Conservation (phyloP, 805 yeast genomes). For the Spathaspora sp. region DNA sequence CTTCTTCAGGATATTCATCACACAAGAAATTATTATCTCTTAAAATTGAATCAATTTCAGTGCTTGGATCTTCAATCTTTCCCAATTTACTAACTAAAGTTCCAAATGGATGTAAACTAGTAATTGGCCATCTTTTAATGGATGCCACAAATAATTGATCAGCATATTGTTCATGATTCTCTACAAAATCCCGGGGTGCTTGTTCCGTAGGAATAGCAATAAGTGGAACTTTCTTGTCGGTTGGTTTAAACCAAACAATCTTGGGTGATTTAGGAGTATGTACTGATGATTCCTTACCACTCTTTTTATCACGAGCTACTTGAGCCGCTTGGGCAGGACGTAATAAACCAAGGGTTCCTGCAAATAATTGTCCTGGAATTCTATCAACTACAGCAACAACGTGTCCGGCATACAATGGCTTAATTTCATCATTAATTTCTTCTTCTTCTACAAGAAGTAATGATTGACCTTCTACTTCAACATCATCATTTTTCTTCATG, state of each 20-base stretch:
- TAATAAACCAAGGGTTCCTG: slow-evolving; percentile 89
- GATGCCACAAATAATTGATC: slow-evolving; percentile 88
- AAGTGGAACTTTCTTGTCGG: slow-evolving; percentile 94
- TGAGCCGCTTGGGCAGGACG: slow-evolving; percentile 95
- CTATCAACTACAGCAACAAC: slow-evolving; percentile 97
- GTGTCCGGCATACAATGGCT: slow-evolving; percentile 96
- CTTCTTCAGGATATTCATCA: slow-evolving; percentile 66
- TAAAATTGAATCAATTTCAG: slow-evolving; percentile 83
- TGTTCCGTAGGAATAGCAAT: slow-evolving; percentile 98
- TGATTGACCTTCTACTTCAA: slow-evolving; percentile 97
- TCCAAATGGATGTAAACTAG: slow-evolving; percentile 97
- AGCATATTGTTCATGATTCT: slow-evolving; percentile 79
- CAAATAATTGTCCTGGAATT: slow-evolving; percentile 92
- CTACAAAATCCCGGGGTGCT: slow-evolving; percentile 94
- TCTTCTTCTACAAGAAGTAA: slow-evolving; percentile 90
- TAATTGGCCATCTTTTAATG: slow-evolving; percentile 98
- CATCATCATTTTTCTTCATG: slow-evolving; percentile 96
- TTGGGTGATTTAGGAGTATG: slow-evolving; percentile 65
- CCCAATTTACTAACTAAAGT: slow-evolving; percentile 87
- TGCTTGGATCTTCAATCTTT: slow-evolving; percentile 65
- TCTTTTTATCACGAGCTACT: slow-evolving; percentile 57
- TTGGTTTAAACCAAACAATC: slow-evolving; percentile 98
- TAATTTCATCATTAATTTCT: slow-evolving; percentile 86
- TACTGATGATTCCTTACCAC: slow-evolving; percentile 44
- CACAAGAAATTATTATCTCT: slow-evolving; percentile 82